Evolutionary conservation across 1,139 yeast genomes (phyloP), one percentile per base, ranked within the genome.

Genomic region (Sugiyamaella xylanicola): DNA sequence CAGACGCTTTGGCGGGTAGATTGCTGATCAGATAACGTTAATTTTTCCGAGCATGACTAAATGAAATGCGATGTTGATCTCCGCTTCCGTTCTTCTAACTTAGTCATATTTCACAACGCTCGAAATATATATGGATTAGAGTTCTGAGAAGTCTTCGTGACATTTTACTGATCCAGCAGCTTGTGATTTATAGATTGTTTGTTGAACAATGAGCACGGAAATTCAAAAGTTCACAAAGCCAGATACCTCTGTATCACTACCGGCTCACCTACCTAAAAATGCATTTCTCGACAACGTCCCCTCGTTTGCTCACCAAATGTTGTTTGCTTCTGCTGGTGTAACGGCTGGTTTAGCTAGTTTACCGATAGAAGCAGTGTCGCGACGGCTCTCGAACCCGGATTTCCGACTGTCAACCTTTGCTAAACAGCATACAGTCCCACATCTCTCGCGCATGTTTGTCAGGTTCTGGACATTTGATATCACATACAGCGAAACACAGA

Each of bases 381-480:
- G 32, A 16, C 41, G 46, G 29, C 1, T 35, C 7, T 35, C 42
- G 9, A 47, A 21, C 17, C 48, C 48, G 1, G 32, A 53, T n/a
- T 53, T 53, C 37, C 40, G 22, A 19, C 17, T 42, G 7, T 25
- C 39, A 9, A 27, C 50, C 16, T 53, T 53, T 37, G 27, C 48
- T 7, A 42, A 37, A 25, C 27, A 40, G 22, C 50, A 53, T 43
- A 25, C 53, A 11, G 36, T 32, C 3, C 53, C 53, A 17, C 46
- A 36, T 25, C n/a, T 48, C 2, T 27, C 49, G 9, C 17, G 53
- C 17, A 40, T 46, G 43, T 21, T 21, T n/a, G 35, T 53, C 3
- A 13, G 56, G 40, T 53, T 53, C 42, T 53, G 56, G 56, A 40
- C 48, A 7, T 53, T 53, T 29, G 56, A 48, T 36, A 17, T 53